Percentiles rank a stretch among this genome's conserved stretches.
Evolutionary conservation across 345 rosid genomes (phyloP).

Genomic region (Gossypium mustelinum): DNA sequence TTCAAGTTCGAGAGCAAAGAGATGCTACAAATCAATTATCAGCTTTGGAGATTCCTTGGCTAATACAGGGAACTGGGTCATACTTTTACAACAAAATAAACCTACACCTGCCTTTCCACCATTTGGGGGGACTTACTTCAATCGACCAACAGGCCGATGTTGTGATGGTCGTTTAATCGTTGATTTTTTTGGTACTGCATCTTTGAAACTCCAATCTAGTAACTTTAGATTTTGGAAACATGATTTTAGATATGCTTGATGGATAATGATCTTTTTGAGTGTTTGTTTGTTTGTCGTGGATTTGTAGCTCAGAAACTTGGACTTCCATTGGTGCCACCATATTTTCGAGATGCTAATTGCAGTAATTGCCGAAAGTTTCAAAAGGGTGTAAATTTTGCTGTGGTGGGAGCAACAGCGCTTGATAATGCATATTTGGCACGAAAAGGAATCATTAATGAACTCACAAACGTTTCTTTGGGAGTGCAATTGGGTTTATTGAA

Average conservation of each 20-base stretch:
- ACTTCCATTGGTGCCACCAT: slow-evolving; percentile 40
- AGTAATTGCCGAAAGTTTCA: slow-evolving; percentile 12
- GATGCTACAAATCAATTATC: slow-evolving; percentile 27
- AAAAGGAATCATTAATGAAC: slow-evolving; percentile 24
- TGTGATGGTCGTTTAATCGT: slow-evolving; percentile 52
- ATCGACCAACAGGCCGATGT: slow-evolving; percentile 41
- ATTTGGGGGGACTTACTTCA: slow-evolving; percentile 44
- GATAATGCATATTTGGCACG: slow-evolving; percentile 26
- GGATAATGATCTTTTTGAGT: background rate
- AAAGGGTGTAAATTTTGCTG: slow-evolving; percentile 48
- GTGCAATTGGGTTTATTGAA: slow-evolving; percentile 39
- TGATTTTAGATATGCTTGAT: background rate
- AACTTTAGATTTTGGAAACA: too few species aligned
- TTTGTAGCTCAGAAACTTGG: slow-evolving; percentile 38
- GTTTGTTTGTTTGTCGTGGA: background rate
- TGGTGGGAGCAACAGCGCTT: slow-evolving; percentile 50
- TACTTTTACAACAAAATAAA: slow-evolving; percentile 12
- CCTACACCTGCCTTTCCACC: slow-evolving; percentile 33
- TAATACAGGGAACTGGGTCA: slow-evolving; percentile 42
- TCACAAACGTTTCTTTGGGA: slow-evolving; percentile 33
- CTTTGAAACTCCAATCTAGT: background rate
- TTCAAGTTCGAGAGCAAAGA: background rate
- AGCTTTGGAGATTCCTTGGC: slow-evolving; percentile 58
- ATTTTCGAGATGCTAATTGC: slow-evolving; percentile 26
- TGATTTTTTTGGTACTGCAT: slow-evolving; percentile 38